Percentiles rank a stretch among this genome's conserved stretches.
Conservation (phyloP, 1,284 basidiomycete species). For the Boletellus deceptivus region DNA sequence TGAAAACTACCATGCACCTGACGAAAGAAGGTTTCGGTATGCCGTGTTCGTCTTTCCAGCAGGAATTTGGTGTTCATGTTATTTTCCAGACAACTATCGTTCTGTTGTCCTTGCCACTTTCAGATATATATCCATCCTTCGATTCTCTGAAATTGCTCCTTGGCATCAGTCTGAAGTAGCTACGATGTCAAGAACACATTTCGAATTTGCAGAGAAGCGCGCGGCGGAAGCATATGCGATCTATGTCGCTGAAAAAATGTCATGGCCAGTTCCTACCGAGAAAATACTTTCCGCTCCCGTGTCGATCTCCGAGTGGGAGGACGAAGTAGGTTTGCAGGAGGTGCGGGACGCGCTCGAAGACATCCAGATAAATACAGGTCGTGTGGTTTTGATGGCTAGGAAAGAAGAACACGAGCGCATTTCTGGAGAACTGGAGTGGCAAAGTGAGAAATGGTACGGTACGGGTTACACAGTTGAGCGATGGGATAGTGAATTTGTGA, state of each 20-base stretch:
- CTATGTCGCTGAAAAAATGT: slow-evolving; percentile 74
- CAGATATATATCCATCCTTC: slow-evolving; percentile 87
- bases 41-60: slow-evolving; percentile 29
- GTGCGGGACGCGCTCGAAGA: slow-evolving; percentile 62
- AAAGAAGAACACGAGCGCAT: slow-evolving; percentile 62
- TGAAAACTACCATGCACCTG: slow-evolving; percentile 81
- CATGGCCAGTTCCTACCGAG: slow-evolving; percentile 79
- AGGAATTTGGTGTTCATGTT: slow-evolving; percentile 6
- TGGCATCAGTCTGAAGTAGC: slow-evolving; percentile 83
- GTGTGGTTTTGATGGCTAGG: slow-evolving; percentile 79
- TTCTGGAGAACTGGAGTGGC: slow-evolving; percentile 51
- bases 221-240: slow-evolving; percentile 82
- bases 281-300: slow-evolving; percentile 75
- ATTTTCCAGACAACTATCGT: slow-evolving; percentile 63
- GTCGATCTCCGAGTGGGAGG: slow-evolving; percentile 78
- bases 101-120: slow-evolving; percentile 73
- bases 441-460: slow-evolving; percentile 82
- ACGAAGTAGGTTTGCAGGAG: slow-evolving; percentile 49
- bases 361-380: slow-evolving; percentile 44
- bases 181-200: slow-evolving; percentile 73
- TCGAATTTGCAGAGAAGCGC: slow-evolving; percentile 88
- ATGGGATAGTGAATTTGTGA: slow-evolving; percentile 64
- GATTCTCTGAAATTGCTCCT: slow-evolving; percentile 63
- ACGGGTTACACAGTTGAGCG: slow-evolving; percentile 76
- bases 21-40: slow-evolving; percentile 86